A percentile compares a stretch with the other conserved stretches of the same genome.
phyloP scores from a whole-genome alignment of 345 rosid species.

The Gossypium rotundifolium region DNA sequence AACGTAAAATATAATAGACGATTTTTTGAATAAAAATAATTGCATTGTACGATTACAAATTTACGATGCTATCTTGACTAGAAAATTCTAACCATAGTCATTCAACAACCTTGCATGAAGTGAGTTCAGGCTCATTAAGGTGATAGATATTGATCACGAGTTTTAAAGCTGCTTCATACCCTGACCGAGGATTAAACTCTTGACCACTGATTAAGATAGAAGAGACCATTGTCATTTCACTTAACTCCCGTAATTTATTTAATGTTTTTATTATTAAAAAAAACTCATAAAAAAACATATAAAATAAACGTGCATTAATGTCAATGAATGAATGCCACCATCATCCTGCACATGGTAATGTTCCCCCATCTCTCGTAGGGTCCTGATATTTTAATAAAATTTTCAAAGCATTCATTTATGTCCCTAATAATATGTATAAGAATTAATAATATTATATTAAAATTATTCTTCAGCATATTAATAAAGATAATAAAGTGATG shows the following conservation, averaged over 20 bases:
- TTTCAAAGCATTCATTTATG: neutral
- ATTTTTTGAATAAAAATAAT: no score
- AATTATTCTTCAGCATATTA: neutral
- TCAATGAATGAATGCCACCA: constrained; percentile 30
- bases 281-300: neutral
- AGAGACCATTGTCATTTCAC: fast-evolving
- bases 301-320: constrained; percentile 18
- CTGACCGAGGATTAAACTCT: fast-evolving
- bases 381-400: constrained; percentile 4
- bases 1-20: no score
- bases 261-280: constrained; percentile 7
- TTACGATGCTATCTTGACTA: no score
- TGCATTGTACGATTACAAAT: no score
- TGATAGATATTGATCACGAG: no score
- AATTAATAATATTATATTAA: neutral
- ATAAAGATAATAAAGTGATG: neutral
- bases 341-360: constrained; percentile 57
- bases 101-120: no score
- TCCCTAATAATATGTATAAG: neutral
- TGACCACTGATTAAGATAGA: fast-evolving
- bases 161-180: fast-evolving
- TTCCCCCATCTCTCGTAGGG: constrained; percentile 37
- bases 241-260: no score
- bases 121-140: no score
- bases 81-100: no score